Evolutionary conservation across 1,139 yeast species (phyloP), one percentile per base, ranked within the genome.

Genomic region (Hansenula sp.): DNA sequence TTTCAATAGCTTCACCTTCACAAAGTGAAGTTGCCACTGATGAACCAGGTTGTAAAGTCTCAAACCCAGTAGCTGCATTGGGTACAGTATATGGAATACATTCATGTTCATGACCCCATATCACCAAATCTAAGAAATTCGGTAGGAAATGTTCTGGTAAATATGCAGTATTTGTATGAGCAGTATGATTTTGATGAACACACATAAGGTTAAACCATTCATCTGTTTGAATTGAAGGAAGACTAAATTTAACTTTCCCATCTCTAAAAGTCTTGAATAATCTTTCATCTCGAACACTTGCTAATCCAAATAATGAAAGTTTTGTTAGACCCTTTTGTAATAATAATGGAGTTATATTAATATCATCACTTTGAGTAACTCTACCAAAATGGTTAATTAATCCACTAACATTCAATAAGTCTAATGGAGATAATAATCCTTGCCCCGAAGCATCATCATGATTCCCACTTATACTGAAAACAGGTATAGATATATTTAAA

Each of bases 61-160:
- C 79, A 57, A 90, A 88, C 1, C 81, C 82, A 22, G 79, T 79
- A 19, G 75, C 75, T 0, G 84, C 74, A 56, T 88, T 89, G 36
- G 68, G 68, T 0, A 68, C 71, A 0, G 96, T 81, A 46, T 76
- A 78, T 1, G 92, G 87, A 8, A 83, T 71, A 56, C 97, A 89
- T 59, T 92, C 97, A 62, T 92, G 99, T 58, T 92, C 99, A 60
- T 92, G 99, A 10, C 98, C 99, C 99, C 99, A 92, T 3, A 89
- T 65, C 0, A 92, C 79, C 43, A 92, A 70, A 56, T 92, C 87
- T 39, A 92, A 57, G 57, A 90, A 90, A 16, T 73, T 69, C 0
- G 97, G 99, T 17, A 94, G 62, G 53, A 85, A 84, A 44, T 71
- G 73, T 51, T 92, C 97, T 2, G 97, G 97, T 11, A 92, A 65